Percentiles rank a stretch among this genome's conserved stretches.
phyloP scores from a whole-genome alignment of 2,329 filamentous ascomycete species.

The Trichoderma semiorbis region DNA sequence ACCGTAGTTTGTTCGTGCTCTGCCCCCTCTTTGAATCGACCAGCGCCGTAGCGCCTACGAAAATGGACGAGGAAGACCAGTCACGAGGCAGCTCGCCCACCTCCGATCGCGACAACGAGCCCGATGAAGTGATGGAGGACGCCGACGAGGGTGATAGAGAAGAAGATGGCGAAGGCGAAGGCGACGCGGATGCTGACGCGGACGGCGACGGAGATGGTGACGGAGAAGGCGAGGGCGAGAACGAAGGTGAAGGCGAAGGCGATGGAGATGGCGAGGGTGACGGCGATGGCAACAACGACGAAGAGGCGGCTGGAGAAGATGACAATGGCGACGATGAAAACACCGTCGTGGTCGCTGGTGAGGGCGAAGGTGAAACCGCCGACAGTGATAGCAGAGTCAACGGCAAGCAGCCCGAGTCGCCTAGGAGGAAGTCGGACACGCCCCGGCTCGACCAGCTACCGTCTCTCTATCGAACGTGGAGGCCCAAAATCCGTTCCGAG shows the following conservation, averaged over 20 bases:
- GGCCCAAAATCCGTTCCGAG: constrained; percentile 68
- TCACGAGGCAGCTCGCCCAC: constrained; percentile 32
- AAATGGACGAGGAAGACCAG: constrained; percentile 37
- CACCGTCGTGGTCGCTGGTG: constrained; percentile 26
- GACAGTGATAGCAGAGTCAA: constrained; percentile 19
- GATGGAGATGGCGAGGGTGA: constrained; percentile 27
- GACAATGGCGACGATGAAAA: constrained; percentile 36
- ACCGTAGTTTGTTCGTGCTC: background rate
- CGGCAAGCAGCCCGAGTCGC: constrained; percentile 17
- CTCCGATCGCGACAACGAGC: constrained; percentile 41
- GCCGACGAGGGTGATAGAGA: constrained; percentile 40
- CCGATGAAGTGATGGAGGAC: constrained; percentile 57
- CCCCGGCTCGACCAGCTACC: constrained; percentile 22
- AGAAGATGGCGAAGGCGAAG: constrained; percentile 50
- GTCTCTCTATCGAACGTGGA: constrained; percentile 30
- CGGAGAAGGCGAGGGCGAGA: constrained; percentile 53
- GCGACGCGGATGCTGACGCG: constrained; percentile 37
- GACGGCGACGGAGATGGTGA: constrained; percentile 33
- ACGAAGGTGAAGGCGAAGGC: constrained; percentile 34
- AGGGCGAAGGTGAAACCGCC: constrained; percentile 26
- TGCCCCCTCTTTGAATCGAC: background rate
- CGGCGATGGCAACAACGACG: constrained; percentile 34
- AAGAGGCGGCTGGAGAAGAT: constrained; percentile 21
- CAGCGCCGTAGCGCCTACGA: background rate
- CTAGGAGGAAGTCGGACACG: constrained; percentile 28